A percentile compares a stretch with the other conserved stretches of the same genome.
phyloP scores from a whole-genome alignment of 2,329 filamentous ascomycete genomes.

The Fusarium hostae region DNA sequence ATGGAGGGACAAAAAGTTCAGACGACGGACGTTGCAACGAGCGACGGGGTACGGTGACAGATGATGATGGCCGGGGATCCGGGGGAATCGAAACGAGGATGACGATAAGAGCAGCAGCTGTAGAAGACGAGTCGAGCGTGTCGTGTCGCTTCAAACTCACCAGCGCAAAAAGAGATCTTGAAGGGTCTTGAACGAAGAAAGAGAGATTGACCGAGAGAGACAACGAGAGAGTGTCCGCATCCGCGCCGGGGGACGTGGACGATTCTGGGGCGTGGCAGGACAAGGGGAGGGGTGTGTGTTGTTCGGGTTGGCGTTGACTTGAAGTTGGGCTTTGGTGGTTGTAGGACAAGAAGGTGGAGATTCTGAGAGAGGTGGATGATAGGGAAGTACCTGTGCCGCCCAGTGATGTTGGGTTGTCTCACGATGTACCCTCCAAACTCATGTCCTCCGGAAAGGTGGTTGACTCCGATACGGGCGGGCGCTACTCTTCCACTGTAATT shows the following conservation, averaged over 20 bases:
- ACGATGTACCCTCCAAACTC: conserved; percentile 20
- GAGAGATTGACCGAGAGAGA: conserved; percentile 39
- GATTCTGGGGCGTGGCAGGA: conserved; percentile 42
- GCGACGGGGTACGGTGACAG: conserved; percentile 32
- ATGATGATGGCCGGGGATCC: conserved; percentile 29
- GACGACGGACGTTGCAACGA: conserved; percentile 33
- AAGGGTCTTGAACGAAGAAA: conserved; percentile 30
- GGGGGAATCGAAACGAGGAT: conserved; percentile 14
- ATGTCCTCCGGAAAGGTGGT: conserved; percentile 22
- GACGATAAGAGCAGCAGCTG: conserved; percentile 9
- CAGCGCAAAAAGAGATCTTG: conserved; percentile 37
- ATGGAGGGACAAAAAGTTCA: conserved; percentile 18
- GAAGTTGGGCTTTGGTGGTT: conserved; percentile 38
- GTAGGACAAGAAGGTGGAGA: conserved; percentile 32
- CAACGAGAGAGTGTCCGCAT: conserved; percentile 39
- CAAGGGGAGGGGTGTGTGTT: conserved; percentile 40
- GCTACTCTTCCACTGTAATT: conserved; percentile 31
- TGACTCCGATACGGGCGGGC: conserved; percentile 29
- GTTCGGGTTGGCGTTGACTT: conserved; percentile 24
- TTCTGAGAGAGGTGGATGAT: conserved; percentile 10
- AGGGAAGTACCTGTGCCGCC: neutral
- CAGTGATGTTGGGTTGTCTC: accelerated
- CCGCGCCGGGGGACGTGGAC: conserved; percentile 42
- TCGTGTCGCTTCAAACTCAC: conserved; percentile 29
- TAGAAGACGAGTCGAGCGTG: conserved; percentile 7